Percentiles rank a stretch among this genome's conserved stretches.
phyloP scores from a whole-genome alignment of 1,139 yeast species.

The Sugiyamaella grinbergsii region DNA sequence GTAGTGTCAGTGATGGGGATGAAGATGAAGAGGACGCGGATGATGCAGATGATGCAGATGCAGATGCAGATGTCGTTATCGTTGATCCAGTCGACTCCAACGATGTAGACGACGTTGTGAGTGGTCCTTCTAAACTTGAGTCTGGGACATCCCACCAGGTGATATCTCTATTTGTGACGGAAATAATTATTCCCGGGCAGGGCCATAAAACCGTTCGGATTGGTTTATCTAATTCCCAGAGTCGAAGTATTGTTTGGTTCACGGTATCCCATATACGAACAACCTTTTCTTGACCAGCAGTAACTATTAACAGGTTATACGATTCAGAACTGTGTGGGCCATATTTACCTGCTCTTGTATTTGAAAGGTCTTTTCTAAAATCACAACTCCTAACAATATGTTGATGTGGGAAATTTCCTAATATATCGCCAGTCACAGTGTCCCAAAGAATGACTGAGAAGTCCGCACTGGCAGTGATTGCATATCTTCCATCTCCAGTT shows the following conservation, averaged over 20 bases:
- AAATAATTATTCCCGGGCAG: conserved; percentile 24
- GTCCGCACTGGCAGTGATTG: conserved; percentile 45
- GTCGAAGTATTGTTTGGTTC: conserved; percentile 3
- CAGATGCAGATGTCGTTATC: conserved; percentile 7
- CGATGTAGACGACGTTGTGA: not conserved
- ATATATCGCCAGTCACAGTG: conserved; percentile 36
- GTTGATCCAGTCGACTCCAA: not conserved
- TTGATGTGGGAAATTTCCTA: conserved; percentile 37
- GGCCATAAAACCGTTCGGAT: conserved; percentile 33
- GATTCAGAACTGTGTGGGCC: too few relatives aligned
- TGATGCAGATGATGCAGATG: conserved; percentile 2
- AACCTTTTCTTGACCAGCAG: conserved; percentile 36
- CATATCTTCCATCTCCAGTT: conserved; percentile 35
- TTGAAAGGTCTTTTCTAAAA: conserved; percentile 24
- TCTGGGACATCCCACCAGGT: conserved; percentile 39
- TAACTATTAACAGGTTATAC: conserved; percentile 26
- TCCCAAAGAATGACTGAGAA: conserved; percentile 44
- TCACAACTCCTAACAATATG: conserved; percentile 42
- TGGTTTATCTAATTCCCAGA: conserved; percentile 31
- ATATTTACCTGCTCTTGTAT: too few relatives aligned
- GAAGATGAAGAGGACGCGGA: not conserved
- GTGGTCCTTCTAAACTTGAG: conserved; percentile 20
- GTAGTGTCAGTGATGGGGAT: not conserved
- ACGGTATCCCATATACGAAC: conserved; percentile 33
- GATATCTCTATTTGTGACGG: conserved; percentile 36